phyloP scores from a whole-genome alignment of 2,329 filamentous ascomycete species.

The Talaromyces islandicus region DNA sequence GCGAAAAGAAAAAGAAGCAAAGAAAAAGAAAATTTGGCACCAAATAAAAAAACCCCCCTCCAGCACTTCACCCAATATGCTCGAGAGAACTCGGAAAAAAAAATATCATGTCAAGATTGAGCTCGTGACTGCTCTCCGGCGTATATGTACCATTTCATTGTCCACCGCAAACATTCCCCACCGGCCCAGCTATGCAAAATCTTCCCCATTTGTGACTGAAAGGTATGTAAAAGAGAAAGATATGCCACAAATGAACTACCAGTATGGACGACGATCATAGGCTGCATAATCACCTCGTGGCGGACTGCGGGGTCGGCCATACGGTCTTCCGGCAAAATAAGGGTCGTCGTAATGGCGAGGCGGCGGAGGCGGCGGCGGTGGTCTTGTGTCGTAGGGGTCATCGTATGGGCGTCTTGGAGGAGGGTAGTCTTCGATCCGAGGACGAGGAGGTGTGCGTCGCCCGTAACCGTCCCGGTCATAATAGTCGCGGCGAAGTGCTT shows the following conservation, averaged over 20 bases:
- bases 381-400: constrained; percentile 53
- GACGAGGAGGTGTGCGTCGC: constrained; percentile 74
- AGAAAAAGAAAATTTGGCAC: background rate
- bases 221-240: background rate
- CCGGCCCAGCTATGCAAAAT: background rate
- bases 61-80: background rate
- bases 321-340: constrained; percentile 50
- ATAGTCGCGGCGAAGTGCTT: constrained; percentile 68
- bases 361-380: constrained; percentile 46
- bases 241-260: constrained; percentile 24
- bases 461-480: constrained; percentile 74
- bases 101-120: background rate
- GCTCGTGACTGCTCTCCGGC: background rate
- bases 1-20: background rate
- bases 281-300: constrained; percentile 35
- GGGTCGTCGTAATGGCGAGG: constrained; percentile 53
- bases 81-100: background rate
- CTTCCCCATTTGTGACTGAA: background rate
- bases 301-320: constrained; percentile 43
- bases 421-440: constrained; percentile 71
- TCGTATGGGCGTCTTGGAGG: constrained; percentile 53
- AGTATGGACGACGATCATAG: constrained; percentile 41
- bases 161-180: background rate
- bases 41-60: background rate
- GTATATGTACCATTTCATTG: background rate